A percentile compares a stretch with the other conserved stretches of the same genome.
Conservation (phyloP, 345 rosid genomes). For the Euphorbia pulcherrima region DNA sequence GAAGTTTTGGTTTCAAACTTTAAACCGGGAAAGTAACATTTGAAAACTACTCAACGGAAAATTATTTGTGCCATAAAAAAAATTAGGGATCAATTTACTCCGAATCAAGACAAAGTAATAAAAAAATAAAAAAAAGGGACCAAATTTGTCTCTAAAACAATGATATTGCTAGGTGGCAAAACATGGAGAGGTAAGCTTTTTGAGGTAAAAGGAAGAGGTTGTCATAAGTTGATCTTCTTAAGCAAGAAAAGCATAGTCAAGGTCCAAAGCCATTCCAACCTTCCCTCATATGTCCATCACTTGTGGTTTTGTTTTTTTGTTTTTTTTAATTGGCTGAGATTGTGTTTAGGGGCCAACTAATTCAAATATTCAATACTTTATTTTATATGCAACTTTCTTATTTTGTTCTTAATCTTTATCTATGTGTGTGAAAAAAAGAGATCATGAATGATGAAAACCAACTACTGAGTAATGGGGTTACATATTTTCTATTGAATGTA, state of each 20-base stretch:
- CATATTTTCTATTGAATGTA: background rate
- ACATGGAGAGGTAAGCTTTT: slow-evolving; percentile 33
- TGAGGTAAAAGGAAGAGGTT: slow-evolving; percentile 31
- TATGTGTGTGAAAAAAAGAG: slow-evolving; percentile 11
- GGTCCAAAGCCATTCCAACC: slow-evolving; percentile 40
- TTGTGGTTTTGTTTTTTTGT: background rate
- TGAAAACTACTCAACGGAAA: too few species aligned
- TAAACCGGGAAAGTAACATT: too few species aligned
- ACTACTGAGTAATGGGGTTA: slow-evolving; percentile 3
- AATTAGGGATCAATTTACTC: too few species aligned
- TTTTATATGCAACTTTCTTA: slow-evolving; percentile 4
- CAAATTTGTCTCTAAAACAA: background rate
- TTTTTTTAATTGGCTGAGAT: background rate
- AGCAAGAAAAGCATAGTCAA: slow-evolving; percentile 70
- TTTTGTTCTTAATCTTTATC: background rate
- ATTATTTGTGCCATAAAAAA: too few species aligned
- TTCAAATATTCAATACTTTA: slow-evolving; percentile 24
- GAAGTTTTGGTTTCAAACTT: too few species aligned
- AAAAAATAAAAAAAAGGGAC: too few species aligned
- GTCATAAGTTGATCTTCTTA: slow-evolving; percentile 41
- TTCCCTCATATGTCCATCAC: slow-evolving; percentile 1
- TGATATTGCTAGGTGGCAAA: slow-evolving; percentile 19
- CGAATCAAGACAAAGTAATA: too few species aligned
- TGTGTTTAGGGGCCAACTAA: slow-evolving; percentile 16
- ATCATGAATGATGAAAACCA: slow-evolving; percentile 8